Conservation (phyloP, 2,329 filamentous ascomycete species). For the Alternaria triticina region DNA sequence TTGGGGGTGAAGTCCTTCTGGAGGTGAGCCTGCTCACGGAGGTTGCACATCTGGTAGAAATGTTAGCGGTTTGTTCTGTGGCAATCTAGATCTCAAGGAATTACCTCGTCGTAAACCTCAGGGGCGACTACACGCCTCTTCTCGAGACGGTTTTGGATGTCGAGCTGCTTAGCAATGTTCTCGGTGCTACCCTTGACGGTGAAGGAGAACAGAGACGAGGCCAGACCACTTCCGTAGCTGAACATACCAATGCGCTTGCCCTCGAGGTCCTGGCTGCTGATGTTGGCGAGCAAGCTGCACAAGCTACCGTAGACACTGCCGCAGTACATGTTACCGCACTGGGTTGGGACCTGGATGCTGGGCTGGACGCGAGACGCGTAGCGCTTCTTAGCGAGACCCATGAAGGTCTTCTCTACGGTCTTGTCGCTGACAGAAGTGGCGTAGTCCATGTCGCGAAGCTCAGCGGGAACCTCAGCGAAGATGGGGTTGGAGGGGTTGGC, state of each 20-base stretch:
- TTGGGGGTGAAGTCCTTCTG: conserved; percentile 57
- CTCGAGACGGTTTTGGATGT: conserved; percentile 56
- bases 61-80: conserved; percentile 32
- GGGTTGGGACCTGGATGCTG: conserved; percentile 57
- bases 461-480: conserved; percentile 58
- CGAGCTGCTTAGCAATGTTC: conserved; percentile 56
- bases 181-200: conserved; percentile 55
- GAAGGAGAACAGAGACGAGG: conserved; percentile 59
- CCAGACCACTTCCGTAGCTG: conserved; percentile 61
- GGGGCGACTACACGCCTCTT: conserved; percentile 54
- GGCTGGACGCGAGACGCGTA: conserved; percentile 59
- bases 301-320: conserved; percentile 60
- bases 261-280: conserved; percentile 53
- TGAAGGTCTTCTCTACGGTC: conserved; percentile 61
- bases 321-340: conserved; percentile 64
- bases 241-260: conserved; percentile 60
- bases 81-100: conserved; percentile 13
- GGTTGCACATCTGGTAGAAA: conserved; percentile 55
- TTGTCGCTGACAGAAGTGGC: conserved; percentile 58
- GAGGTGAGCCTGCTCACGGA: conserved; percentile 58
- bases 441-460: conserved; percentile 56
- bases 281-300: conserved; percentile 55
- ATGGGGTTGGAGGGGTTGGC: conserved; percentile 54
- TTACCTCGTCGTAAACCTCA: conserved; percentile 57
- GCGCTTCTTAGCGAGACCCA: conserved; percentile 59